Evolutionary conservation across 176 grass and related monocot genomes (phyloP), one percentile per base, ranked within the genome.

Genomic region (Phoenix dactylifera): DNA sequence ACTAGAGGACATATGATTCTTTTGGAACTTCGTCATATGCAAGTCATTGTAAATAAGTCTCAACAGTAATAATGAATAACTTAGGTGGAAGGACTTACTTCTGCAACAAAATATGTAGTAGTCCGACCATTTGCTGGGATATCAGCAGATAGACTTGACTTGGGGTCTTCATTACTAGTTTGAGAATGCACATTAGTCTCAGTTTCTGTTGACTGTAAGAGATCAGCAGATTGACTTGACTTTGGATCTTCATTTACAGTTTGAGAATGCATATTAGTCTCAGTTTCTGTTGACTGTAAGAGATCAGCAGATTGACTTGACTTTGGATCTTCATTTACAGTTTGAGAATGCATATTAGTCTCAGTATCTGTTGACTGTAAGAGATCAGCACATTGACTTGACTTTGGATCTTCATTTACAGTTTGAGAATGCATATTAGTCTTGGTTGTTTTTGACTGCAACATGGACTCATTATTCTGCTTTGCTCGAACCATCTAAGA

Each of bases 401-500:
- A 44, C 35, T 12, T 44, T 44, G 35, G 35, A 44, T 44, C 35
- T 44, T 44, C 35, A 44, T 44, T 44, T 12, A 44, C 35, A 12
- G 35, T 44, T 10, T 1, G 35, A 44, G 35, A 44, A 44, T 44
- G 35, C 35, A 44, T 14, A 44, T 14, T 12, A 44, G 35, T 44
- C 35, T 44, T 2, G 15, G 65, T 60, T 76, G 70, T 49, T 80
- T 67, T 55, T 64, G 76, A 69, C 59, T 76, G 59, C 7, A 70
- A 69, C 35, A 57, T 29, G 57, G 81, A 62, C 56, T 83, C 88
- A 58, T 78, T 71, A 80, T 86, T 69, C 58, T 83, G 70, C 32
- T 74, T 89, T 60, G 79, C 81, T 54, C 58, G 60, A 56, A 89
- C 26, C 84, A 98, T 98, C 94, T 98, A 67, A 3, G 7, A 64